These are phyloP conservation scores for Talaromyces sp. DNA, from an alignment of 2,329 filamentous ascomycete genomes.

Conservation along the genomic window DNA sequence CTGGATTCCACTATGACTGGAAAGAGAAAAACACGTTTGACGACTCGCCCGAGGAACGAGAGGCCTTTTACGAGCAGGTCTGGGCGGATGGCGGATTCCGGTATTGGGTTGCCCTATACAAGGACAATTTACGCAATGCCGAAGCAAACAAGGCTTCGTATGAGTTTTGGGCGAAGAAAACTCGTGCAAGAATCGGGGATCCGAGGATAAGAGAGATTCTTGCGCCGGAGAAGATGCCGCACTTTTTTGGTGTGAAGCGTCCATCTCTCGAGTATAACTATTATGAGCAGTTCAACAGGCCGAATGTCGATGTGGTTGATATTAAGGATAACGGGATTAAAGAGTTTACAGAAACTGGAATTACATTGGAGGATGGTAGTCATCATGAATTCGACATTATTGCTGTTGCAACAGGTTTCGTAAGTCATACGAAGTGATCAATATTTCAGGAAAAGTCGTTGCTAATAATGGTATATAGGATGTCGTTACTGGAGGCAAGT, in stretches of 20 bases:
- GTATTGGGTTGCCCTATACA: conserved; percentile 49
- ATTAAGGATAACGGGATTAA: conserved; percentile 40
- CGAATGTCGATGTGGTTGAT: conserved; percentile 45
- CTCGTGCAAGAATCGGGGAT: conserved; percentile 47
- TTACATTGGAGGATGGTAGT: conserved; percentile 34
- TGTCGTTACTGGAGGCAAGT: conserved; percentile 27
- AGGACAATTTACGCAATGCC: conserved; percentile 42
- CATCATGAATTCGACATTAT: conserved; percentile 35
- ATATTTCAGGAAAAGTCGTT: conserved; percentile 36
- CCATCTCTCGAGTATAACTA: conserved; percentile 46
- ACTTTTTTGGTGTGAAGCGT: conserved; percentile 53
- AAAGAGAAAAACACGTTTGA: conserved; percentile 50
- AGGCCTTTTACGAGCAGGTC: conserved; percentile 44
- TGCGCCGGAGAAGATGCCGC: conserved; percentile 49
- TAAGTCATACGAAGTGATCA: conserved; percentile 37
- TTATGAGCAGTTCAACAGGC: conserved; percentile 46
- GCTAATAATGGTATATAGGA: conserved; percentile 5
- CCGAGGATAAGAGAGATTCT: conserved; percentile 48
- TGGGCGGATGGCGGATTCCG: conserved; percentile 52
- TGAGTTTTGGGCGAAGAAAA: conserved; percentile 53
- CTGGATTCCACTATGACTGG: conserved; percentile 56
- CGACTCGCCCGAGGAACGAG: conserved; percentile 45
- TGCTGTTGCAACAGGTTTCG: conserved; percentile 38
- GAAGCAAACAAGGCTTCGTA: conserved; percentile 51
- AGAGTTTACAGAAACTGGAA: conserved; percentile 34